These are phyloP conservation scores for Salix arbutifolia DNA, from an alignment of 345 rosid species.

Conservation along the genomic window DNA sequence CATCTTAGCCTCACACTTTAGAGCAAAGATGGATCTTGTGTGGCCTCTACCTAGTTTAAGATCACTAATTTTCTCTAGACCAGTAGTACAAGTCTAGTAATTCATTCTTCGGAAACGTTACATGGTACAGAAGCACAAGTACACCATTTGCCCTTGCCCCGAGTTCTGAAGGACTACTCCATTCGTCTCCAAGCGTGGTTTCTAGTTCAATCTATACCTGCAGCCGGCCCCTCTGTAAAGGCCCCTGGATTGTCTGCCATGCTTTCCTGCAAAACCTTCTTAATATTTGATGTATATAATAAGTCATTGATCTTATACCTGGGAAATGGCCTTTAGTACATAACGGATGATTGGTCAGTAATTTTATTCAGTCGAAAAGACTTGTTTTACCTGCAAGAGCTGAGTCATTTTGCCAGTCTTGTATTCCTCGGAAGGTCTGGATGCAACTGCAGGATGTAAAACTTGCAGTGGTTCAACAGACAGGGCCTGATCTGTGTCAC, in stretches of 20 bases:
- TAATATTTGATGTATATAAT: not conserved
- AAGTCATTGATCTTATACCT: not conserved
- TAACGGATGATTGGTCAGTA: not conserved
- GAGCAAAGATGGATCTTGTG: not conserved
- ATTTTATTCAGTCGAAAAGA: no score
- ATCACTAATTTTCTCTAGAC: not conserved
- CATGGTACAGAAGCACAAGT: not conserved
- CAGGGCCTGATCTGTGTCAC: constrained; percentile 43
- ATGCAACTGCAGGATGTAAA: constrained; percentile 38
- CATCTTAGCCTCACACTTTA: not conserved
- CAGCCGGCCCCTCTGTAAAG: constrained; percentile 15
- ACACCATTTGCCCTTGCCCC: not conserved
- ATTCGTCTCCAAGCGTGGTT: constrained; percentile 14
- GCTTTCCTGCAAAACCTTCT: constrained; percentile 87
- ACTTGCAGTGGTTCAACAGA: constrained; percentile 62
- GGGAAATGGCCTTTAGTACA: not conserved
- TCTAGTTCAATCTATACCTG: constrained; percentile 1
- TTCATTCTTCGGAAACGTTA: not conserved
- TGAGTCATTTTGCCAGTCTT: constrained; percentile 79
- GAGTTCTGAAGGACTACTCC: constrained; percentile 2
- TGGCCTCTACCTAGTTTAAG: not conserved
- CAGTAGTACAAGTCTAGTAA: not conserved
- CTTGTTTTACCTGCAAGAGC: constrained; percentile 65
- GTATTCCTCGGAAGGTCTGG: constrained; percentile 49
- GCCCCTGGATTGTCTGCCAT: constrained; percentile 44